Percentiles rank a stretch among this genome's conserved stretches.
These are phyloP conservation scores for Globisporangium radiosum DNA, from an alignment of 352 stramenopile genomes.

Conservation along the genomic window DNA sequence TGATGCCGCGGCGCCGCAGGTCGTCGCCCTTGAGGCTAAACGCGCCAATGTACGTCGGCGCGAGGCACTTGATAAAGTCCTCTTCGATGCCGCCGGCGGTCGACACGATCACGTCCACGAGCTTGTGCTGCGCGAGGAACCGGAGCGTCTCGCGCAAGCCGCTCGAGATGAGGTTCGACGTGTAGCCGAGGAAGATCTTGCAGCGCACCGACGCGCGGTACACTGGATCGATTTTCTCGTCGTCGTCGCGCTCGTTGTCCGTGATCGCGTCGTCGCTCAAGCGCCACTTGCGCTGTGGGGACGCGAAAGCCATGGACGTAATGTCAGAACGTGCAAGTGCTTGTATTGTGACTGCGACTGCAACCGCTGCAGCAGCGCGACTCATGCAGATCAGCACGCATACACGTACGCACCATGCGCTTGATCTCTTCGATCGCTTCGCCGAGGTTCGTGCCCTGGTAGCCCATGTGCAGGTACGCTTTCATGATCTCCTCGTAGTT, in stretches of 20 bases:
- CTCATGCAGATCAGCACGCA: neutral
- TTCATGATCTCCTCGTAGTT: slow-evolving; percentile 84
- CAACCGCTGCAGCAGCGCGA: neutral
- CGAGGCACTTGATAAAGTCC: slow-evolving; percentile 99
- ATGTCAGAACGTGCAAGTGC: neutral
- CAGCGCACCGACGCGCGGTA: slow-evolving; percentile 86
- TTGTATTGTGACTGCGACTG: neutral
- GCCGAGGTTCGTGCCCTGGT: slow-evolving; percentile 96
- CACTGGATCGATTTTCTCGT: slow-evolving; percentile 70
- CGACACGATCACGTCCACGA: slow-evolving; percentile 97
- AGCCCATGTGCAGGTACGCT: slow-evolving; percentile 85
- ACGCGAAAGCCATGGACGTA: no score
- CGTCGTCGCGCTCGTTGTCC: slow-evolving; percentile 88
- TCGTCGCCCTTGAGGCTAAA: slow-evolving; percentile 93
- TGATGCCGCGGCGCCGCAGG: slow-evolving; percentile 95
- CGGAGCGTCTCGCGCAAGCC: slow-evolving; percentile 96
- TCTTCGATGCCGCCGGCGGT: slow-evolving; percentile 92
- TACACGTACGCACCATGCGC: slow-evolving; percentile 82
- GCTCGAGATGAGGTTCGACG: slow-evolving; percentile 99
- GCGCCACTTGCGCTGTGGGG: slow-evolving; percentile 88
- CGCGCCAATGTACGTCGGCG: slow-evolving; percentile 97
- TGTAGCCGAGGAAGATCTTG: slow-evolving; percentile 99
- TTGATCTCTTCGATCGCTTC: slow-evolving; percentile 97
- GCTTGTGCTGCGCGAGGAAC: slow-evolving; percentile 97
- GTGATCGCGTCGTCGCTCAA: slow-evolving; percentile 92